Base-by-base conservation (phyloP, 805 yeast species). In the Kluyveromyces dobzhanskii region DNA sequence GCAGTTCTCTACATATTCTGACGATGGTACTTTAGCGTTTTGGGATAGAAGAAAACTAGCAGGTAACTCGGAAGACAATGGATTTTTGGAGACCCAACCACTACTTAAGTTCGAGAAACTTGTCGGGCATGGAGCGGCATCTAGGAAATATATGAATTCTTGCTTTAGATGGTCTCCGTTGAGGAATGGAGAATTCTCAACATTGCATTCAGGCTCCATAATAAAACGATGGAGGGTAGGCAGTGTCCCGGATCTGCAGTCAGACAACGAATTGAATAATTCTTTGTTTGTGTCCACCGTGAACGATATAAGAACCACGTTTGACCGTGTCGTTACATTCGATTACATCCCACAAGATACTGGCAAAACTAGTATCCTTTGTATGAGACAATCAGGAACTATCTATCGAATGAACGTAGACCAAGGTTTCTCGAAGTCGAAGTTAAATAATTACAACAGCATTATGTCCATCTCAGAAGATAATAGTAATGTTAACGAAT, bases 351-450 rank as follows among this genome's bases (percentile, higher is more conserved):
- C 80, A 1, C 50, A 51, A 35, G 76, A 73, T 41, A 64, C 75
- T 2, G 70, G 78, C 17, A 72, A 76, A 1, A 71, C 83, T 7
- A 77, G 80, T 48, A 69, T 85, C 41, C 76, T 88, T 21, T 87
- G 97, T 58, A 81, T 88, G 82, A 68, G 96, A 46, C 94, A 85
- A 51, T 83, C 94, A 1, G 97, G 97, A 3, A 80, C 85, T 38
- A 78, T 87, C 0, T 87, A 83, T 59, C 69, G 81, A 42, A 84
- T 84, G 88, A 73, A 80, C 0, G 83, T 80, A 0, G 61, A 67
- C 1, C 90, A 84, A 53, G 73, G 82, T 36, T 78, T 78, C 24
- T 76, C 76, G 27, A 67, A 78, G 7, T 55, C 82, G 7, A 67
- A 65, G 12, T 82, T 87, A 59, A 83, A 78, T 48, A 76, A 90